phyloP scores from a whole-genome alignment of 2,329 filamentous ascomycete genomes.

The Aspergillus neoniger region DNA sequence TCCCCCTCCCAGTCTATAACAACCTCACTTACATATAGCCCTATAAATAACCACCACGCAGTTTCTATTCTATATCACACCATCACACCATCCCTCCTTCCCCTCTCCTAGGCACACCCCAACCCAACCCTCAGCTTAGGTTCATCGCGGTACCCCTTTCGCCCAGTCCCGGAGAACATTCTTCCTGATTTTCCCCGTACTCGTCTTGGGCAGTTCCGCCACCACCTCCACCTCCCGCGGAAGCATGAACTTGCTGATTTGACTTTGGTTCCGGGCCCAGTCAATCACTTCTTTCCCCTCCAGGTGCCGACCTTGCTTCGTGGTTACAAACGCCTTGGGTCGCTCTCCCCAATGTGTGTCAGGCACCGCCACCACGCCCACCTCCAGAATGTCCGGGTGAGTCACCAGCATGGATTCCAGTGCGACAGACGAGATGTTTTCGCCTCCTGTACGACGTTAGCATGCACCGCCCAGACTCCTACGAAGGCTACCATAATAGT shows the following conservation, averaged over 20 bases:
- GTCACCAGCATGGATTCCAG: slow-evolving; percentile 86
- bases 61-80: background rate
- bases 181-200: slow-evolving; percentile 95
- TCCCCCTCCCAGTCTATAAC: too few species aligned
- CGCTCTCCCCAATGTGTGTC: slow-evolving; percentile 93
- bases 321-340: slow-evolving; percentile 90
- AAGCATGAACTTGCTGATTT: slow-evolving; percentile 90
- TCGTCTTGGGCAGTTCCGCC: slow-evolving; percentile 90
- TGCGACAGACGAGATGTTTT: slow-evolving; percentile 94
- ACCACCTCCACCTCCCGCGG: slow-evolving; percentile 74
- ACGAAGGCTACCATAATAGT: background rate
- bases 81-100: background rate
- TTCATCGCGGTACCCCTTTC: slow-evolving; percentile 45
- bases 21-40: too few species aligned
- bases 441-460: slow-evolving; percentile 64
- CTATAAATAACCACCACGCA: too few species aligned
- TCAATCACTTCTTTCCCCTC: slow-evolving; percentile 70
- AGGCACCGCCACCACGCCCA: slow-evolving; percentile 81
- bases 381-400: slow-evolving; percentile 87
- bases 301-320: slow-evolving; percentile 66
- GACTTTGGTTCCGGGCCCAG: slow-evolving; percentile 80
- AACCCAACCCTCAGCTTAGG: background rate
- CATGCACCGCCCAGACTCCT: background rate
- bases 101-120: background rate
- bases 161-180: slow-evolving; percentile 89